Evolutionary conservation across 2,329 filamentous ascomycete species (phyloP), one percentile per base, ranked within the genome.

Genomic region (Aspergillus ruber): DNA sequence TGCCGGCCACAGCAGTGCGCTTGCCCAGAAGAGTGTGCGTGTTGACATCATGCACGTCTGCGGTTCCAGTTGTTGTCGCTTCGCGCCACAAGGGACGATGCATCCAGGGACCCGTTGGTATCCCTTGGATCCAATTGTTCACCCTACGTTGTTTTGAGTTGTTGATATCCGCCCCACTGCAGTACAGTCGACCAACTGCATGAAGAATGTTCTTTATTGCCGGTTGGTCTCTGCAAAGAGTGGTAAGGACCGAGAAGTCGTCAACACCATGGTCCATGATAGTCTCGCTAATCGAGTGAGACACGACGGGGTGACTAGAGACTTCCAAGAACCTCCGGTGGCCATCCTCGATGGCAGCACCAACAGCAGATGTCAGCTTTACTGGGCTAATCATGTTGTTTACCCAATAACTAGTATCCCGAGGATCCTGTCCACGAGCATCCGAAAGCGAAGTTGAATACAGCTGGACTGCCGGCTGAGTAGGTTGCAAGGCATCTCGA

Each of bases 261-360:
- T 66, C 60, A 6, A 68, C 47, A 1, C 59, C 61, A 5, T 44
- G 45, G 25, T 66, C 57, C 10, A 64, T 50, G 1, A 74, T 29
- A 0, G 66, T 73, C 42, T 74, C 71, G 3, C 59, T 63, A 25
- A 74, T 61, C 0, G 71, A 74, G 43, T 74, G 67, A 3, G 62
- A 56, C 5, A 74, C 57, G 35, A 75, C 64, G 0, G 71, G 69
- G 43, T 74, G 72, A 4, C 53, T 59, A 0, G 71, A 73, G 0
- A 74, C 62, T 49, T 75, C 72, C 2, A 74, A 36, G 52, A 74
- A 74, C 1, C 69, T 15, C 4, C 65, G 54, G 43, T 61, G 64
- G 2, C 67, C 69, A 46, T 74, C 72, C 1, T 68, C 59, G 1
- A 61, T 58, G 0, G 67, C 67, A 10, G 63, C 61, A 12, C 57